Conservation (phyloP, 768 basidiomycete species). For the Daedaleopsis sinensis region DNA sequence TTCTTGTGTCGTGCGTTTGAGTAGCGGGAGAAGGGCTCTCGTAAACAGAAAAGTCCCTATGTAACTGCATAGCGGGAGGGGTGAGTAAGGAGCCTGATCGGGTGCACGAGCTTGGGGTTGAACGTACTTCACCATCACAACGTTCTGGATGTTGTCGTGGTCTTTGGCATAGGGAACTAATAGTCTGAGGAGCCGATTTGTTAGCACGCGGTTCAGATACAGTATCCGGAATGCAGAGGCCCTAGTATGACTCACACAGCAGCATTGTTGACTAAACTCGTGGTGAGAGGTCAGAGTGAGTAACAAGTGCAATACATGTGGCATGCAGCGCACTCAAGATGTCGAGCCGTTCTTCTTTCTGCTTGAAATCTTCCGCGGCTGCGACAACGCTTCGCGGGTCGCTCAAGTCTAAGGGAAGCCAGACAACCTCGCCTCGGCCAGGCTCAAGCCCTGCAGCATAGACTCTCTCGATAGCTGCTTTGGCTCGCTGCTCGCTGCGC, state of each 20-base stretch:
- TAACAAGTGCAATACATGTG: background rate
- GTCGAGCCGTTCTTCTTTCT: slow-evolving; percentile 55
- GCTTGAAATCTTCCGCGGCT: slow-evolving; percentile 52
- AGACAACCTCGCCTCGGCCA: slow-evolving; percentile 50
- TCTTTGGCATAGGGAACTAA: slow-evolving; percentile 21
- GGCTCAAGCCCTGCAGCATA: slow-evolving; percentile 42
- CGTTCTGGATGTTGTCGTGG: slow-evolving; percentile 32
- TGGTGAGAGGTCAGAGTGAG: background rate
- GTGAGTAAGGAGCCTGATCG: background rate
- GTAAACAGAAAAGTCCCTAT: slow-evolving; percentile 34
- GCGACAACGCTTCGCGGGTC: slow-evolving; percentile 50
- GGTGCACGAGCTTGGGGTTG: background rate
- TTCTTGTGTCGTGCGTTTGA: slow-evolving; percentile 32
- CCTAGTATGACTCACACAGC: slow-evolving; percentile 41
- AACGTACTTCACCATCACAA: slow-evolving; percentile 46
- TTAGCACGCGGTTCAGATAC: background rate
- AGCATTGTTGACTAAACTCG: slow-evolving; percentile 53
- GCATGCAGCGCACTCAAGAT: slow-evolving; percentile 46
- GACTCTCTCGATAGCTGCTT: slow-evolving; percentile 50
- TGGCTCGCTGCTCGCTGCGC: slow-evolving; percentile 48
- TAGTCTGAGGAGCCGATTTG: slow-evolving; percentile 15
- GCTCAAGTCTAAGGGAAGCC: slow-evolving; percentile 53
- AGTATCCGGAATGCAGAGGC: background rate
- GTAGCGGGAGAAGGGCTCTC: slow-evolving; percentile 32
- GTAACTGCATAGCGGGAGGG: slow-evolving; percentile 21